Base-by-base conservation (phyloP, 257 asterid genomes). In the Knoxia roxburghii region DNA sequence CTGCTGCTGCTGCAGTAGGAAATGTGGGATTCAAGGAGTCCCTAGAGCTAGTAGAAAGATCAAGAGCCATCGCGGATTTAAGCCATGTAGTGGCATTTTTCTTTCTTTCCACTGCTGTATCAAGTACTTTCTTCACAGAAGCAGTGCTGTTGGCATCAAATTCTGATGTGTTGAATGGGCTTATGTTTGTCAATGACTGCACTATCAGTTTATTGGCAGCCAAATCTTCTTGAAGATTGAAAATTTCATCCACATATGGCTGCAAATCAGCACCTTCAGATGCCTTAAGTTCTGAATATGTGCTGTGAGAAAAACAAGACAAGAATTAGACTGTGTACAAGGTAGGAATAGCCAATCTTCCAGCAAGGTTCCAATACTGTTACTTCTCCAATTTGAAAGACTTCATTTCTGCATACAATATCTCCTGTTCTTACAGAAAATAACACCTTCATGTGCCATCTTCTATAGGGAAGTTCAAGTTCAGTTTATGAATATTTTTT, bases 11-110 rank as follows among this genome's bases (percentile, higher is more conserved):
- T 10, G 21, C 26, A 26, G 68, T 52, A 72, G 64, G 59, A 23
- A 73, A 49, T 26, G 64, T 39, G 24, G 75, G 73, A 62, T 58
- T 52, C 32, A 60, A 68, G 18, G 73, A 32, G 51, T 66, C 56
- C 14, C 20, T 8, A 20, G 78, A 40, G 70, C 62, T 52, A 0
- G 82, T 77, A 23, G 93, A 82, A 65, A 89, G 95, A 73, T 87
- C 96, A 29, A 75, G 74, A 29, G 88, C 85, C 11, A 85, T 64
- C 0, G 94, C 94, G 11, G 93, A 80, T 84, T 75, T 89, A 35
- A 89, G 73, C 94, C 95, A 87, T 24, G 81, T 32, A 2, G 70
- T 51, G 3, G 94, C 95, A 0, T 81, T 83, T 70, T 80, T 85
- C 76, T 80, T 85, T 62, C 95, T 73, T 71, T 84, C 89, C 1